A percentile compares a stretch with the other conserved stretches of the same genome.
Evolutionary conservation across 495 filamentous ascomycete species (phyloP).

Genomic region (Letharia lupina): DNA sequence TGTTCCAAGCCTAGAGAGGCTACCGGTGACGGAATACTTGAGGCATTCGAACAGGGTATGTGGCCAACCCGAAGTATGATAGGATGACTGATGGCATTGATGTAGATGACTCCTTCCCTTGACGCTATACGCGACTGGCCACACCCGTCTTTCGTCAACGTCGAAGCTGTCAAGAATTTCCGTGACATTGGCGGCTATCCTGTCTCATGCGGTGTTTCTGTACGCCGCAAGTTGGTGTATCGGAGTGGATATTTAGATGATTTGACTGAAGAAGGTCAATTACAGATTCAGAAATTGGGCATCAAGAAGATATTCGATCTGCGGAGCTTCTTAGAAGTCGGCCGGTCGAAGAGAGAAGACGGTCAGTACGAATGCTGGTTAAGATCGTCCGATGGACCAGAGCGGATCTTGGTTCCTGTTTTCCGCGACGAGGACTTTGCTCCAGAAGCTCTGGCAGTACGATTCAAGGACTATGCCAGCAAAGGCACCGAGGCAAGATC

Average conservation of each 20-base stretch:
- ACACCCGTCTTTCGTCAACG: background rate
- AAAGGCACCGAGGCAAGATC: slow-evolving; percentile 3
- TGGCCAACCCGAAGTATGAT: background rate
- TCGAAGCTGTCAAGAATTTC: background rate
- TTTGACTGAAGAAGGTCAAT: background rate
- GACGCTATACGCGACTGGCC: background rate
- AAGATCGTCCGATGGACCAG: slow-evolving; percentile 2
- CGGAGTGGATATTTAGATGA: slow-evolving; percentile 5
- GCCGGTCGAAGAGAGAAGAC: background rate
- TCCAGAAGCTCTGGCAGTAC: slow-evolving; percentile 1
- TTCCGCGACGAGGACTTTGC: slow-evolving; percentile 7
- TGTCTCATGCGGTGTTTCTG: background rate
- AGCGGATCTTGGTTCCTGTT: slow-evolving; percentile 2
- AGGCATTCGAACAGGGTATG: background rate
- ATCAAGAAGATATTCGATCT: slow-evolving; percentile 10
- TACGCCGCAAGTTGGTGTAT: slow-evolving; percentile 4
- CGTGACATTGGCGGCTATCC: slow-evolving; percentile 7
- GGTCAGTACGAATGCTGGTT: slow-evolving; percentile 8
- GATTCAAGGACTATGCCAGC: slow-evolving; percentile 7
- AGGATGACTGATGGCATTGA: background rate
- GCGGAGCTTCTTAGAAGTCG: background rate
- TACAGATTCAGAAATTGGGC: background rate
- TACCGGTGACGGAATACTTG: slow-evolving; percentile 1
- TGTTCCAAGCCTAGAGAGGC: background rate
- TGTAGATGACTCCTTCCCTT: background rate